Conservation (phyloP, 257 asterid species). For the Ligustrum vulgare region DNA sequence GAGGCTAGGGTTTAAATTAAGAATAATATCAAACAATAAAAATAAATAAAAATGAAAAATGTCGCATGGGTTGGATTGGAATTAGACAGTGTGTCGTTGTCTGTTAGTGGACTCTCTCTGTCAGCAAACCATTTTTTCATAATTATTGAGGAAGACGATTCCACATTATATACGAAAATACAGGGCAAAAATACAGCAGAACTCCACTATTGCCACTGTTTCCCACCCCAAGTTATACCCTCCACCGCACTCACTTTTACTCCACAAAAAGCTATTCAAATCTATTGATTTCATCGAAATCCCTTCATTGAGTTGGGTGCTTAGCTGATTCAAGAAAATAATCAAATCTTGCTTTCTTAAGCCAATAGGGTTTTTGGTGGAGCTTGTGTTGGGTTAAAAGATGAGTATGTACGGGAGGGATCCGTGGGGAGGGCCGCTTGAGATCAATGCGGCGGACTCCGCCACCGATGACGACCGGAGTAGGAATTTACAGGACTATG, state of each 20-base stretch:
- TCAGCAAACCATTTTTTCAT: slow-evolving; percentile 25
- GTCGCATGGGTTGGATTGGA: neutral
- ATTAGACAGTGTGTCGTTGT: slow-evolving; percentile 44
- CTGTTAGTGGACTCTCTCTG: slow-evolving; percentile 31
- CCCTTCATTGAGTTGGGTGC: neutral
- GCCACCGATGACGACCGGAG: slow-evolving; percentile 98
- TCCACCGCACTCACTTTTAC: neutral
- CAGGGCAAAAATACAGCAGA: slow-evolving; percentile 6
- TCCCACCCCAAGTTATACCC: neutral
- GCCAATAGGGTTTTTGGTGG: neutral
- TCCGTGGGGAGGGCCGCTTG: slow-evolving; percentile 99
- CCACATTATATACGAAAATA: neutral
- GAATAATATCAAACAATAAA: neutral
- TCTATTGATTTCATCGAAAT: neutral
- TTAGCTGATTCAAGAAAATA: neutral
- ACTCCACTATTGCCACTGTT: slow-evolving; percentile 27
- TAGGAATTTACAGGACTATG: slow-evolving; percentile 79
- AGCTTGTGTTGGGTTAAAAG: neutral
- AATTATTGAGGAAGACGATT: neutral
- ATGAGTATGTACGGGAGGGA: slow-evolving; percentile 85
- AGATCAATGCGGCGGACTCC: slow-evolving; percentile 85
- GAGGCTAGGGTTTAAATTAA: too few relatives aligned
- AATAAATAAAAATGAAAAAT: neutral
- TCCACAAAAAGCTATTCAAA: neutral
- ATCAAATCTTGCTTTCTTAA: slow-evolving; percentile 2